A percentile compares a stretch with the other conserved stretches of the same genome.
Conservation (phyloP, 768 basidiomycete genomes). For the Sistotremastrum niveocremeum region DNA sequence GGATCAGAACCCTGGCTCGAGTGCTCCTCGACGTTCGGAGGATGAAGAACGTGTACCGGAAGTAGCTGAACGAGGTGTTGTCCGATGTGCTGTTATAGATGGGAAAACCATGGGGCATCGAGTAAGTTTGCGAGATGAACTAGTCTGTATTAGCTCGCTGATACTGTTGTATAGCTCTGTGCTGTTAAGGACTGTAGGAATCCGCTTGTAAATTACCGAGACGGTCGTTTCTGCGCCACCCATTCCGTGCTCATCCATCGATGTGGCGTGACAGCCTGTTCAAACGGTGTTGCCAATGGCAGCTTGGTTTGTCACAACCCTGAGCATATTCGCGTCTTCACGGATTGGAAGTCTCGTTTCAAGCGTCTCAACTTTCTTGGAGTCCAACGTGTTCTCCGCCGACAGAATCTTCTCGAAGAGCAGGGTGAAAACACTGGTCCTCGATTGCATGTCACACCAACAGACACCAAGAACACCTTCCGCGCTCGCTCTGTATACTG, state of each 20-base stretch:
- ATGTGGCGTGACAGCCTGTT: constrained; percentile 16
- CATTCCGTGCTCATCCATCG: constrained; percentile 9
- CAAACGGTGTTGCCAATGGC: constrained; percentile 2
- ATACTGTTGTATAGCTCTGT: constrained; percentile 10
- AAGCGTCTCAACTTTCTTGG: constrained; percentile 13
- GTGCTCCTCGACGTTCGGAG: too few species aligned
- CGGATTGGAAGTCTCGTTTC: constrained; percentile 9
- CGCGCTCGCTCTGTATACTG: not conserved
- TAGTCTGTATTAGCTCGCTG: not conserved
- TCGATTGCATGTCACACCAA: not conserved
- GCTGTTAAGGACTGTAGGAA: constrained; percentile 11
- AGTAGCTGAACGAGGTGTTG: constrained; percentile 14
- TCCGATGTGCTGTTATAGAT: constrained; percentile 22
- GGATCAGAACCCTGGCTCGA: too few species aligned
- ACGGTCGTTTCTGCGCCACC: constrained; percentile 17
- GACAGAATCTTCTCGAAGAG: constrained; percentile 8
- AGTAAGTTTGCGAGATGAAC: constrained; percentile 7
- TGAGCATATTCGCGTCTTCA: constrained; percentile 11
- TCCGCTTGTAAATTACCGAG: constrained; percentile 16
- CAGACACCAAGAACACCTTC: not conserved
- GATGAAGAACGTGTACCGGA: too few species aligned
- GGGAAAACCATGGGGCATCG: constrained; percentile 16
- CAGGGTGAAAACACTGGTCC: not conserved
- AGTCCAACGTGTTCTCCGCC: constrained; percentile 14
- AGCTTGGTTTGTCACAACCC: constrained; percentile 9